Evolutionary conservation across 2,329 filamentous ascomycete genomes (phyloP).

Genomic region (Fusarium stilboides): DNA sequence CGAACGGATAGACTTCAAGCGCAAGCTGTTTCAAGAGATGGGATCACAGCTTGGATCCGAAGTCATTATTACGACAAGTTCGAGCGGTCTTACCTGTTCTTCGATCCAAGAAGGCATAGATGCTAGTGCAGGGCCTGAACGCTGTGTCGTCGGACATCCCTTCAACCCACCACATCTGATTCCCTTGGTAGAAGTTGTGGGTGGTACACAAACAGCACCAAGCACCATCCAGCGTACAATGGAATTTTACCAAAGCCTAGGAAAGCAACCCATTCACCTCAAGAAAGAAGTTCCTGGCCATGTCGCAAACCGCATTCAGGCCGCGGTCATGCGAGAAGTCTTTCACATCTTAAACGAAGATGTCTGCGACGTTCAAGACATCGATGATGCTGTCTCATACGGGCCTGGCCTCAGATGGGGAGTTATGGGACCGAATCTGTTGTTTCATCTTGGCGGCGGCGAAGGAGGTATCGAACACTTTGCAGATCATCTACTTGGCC

Average conservation of each 20-base stretch:
- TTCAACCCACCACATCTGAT: slow-evolving; percentile 30
- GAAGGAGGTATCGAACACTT: slow-evolving; percentile 33
- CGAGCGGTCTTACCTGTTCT: slow-evolving; percentile 24
- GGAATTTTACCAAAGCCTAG: slow-evolving; percentile 7
- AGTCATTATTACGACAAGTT: slow-evolving; percentile 23
- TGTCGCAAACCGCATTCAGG: slow-evolving; percentile 32
- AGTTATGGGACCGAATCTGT: slow-evolving; percentile 24
- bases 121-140: background rate
- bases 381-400: slow-evolving; percentile 30
- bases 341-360: slow-evolving; percentile 23
- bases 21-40: slow-evolving; percentile 25
- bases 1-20: slow-evolving; percentile 17
- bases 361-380: slow-evolving; percentile 20
- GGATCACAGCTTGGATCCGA: background rate
- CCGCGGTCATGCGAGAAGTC: slow-evolving; percentile 29
- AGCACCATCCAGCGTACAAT: slow-evolving; percentile 6
- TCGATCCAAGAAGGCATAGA: slow-evolving; percentile 25
- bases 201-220: slow-evolving; percentile 8
- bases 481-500: slow-evolving; percentile 23
- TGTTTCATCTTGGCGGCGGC: slow-evolving; percentile 32
- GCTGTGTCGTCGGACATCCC: slow-evolving; percentile 25
- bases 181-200: slow-evolving; percentile 28
- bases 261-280: slow-evolving; percentile 22
- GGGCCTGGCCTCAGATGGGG: slow-evolving; percentile 27
- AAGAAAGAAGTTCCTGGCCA: slow-evolving; percentile 29